phyloP scores from a whole-genome alignment of 768 basidiomycete genomes.

The Lanmaoa rubissima region DNA sequence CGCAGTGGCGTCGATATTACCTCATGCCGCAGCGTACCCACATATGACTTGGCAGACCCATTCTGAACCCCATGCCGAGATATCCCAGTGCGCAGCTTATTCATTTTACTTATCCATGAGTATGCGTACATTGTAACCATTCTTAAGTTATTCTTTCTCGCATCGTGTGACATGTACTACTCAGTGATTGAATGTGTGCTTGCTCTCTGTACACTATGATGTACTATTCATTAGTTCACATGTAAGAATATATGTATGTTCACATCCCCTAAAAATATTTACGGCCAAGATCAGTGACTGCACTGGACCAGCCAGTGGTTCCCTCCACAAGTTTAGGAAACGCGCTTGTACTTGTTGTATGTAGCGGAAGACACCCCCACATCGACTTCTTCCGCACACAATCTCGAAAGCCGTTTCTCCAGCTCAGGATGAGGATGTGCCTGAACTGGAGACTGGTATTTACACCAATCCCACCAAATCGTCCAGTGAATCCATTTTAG shows the following conservation, averaged over 20 bases:
- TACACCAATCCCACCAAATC: constrained; percentile 31
- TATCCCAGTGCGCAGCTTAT: constrained; percentile 21
- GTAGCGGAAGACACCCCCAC: constrained; percentile 30
- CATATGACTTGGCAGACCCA: neutral
- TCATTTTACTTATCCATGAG: constrained; percentile 10
- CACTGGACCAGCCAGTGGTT: constrained; percentile 13
- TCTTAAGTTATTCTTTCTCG: constrained; percentile 2
- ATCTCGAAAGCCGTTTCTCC: constrained; percentile 20
- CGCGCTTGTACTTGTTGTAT: constrained; percentile 34
- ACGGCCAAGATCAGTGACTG: neutral
- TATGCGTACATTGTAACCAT: neutral
- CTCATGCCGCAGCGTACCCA: constrained; percentile 4
- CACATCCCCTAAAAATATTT: neutral
- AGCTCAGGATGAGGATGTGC: constrained; percentile 22
- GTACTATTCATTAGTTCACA: constrained; percentile 19
- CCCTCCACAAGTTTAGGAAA: constrained; percentile 13
- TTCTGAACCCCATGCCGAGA: constrained; percentile 13
- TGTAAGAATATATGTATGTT: constrained; percentile 20
- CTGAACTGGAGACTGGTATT: constrained; percentile 20
- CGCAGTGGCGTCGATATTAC: constrained; percentile 14
- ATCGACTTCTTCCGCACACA: constrained; percentile 29
- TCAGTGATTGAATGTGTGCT: neutral
- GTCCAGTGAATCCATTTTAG: constrained; percentile 34
- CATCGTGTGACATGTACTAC: constrained; percentile 4
- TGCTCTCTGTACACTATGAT: constrained; percentile 7